These are phyloP conservation scores for Phytophthora pinifolia DNA, from an alignment of 352 stramenopile species.

Conservation along the genomic window DNA sequence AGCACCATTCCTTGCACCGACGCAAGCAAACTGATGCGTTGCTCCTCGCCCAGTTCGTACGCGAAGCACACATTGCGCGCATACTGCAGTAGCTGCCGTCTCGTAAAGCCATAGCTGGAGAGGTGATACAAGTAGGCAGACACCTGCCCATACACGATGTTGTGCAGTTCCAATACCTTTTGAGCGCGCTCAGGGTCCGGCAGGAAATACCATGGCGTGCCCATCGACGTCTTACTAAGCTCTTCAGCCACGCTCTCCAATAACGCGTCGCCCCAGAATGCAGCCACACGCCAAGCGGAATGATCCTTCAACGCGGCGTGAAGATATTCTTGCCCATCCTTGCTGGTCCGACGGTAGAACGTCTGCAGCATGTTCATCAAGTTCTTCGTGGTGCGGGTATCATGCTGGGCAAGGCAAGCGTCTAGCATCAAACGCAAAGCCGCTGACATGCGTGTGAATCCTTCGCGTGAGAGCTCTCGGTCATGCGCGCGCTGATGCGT, in stretches of 20 bases:
- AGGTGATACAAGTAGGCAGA: conserved; percentile 80
- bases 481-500: conserved; percentile 68
- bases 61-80: conserved; percentile 76
- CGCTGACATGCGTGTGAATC: conserved; percentile 52
- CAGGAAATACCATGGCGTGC: conserved; percentile 71
- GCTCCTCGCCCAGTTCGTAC: conserved; percentile 79
- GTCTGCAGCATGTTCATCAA: conserved; percentile 89
- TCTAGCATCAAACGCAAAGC: conserved; percentile 65
- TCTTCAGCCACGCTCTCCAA: conserved; percentile 77
- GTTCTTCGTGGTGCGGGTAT: conserved; percentile 65
- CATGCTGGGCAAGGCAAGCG: conserved; percentile 59
- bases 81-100: conserved; percentile 69
- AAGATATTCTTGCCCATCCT: conserved; percentile 62
- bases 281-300: conserved; percentile 59
- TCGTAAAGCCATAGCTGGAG: conserved; percentile 65
- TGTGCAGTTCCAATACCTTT: conserved; percentile 76
- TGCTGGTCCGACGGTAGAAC: conserved; percentile 57
- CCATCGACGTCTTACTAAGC: conserved; percentile 66
- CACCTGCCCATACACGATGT: conserved; percentile 75
- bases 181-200: conserved; percentile 54
- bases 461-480: conserved; percentile 52
- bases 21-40: conserved; percentile 67
- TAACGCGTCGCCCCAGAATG: conserved; percentile 77
- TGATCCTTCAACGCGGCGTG: conserved; percentile 55
- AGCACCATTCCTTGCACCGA: conserved; percentile 50